Conservation (phyloP, 257 asterid species). For the Jacaranda mimosifolia region DNA sequence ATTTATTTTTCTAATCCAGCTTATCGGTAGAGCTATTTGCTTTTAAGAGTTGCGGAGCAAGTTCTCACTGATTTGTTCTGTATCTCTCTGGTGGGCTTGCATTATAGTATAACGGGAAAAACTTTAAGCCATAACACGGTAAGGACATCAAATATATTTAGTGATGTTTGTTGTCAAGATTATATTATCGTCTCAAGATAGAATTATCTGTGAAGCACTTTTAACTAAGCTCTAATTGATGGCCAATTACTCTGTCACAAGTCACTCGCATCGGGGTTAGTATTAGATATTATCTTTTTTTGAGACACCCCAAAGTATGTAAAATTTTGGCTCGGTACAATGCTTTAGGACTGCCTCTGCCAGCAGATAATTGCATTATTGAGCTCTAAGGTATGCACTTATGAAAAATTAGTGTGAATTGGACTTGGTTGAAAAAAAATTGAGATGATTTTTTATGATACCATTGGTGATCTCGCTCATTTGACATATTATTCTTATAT, state of each 20-base stretch:
- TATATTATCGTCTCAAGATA: neutral
- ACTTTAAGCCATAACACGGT: neutral
- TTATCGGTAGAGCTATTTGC: neutral
- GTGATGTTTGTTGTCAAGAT: neutral
- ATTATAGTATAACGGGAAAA: neutral
- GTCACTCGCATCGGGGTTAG: no score
- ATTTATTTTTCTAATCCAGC: conserved; percentile 13
- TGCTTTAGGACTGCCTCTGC: conserved; percentile 8
- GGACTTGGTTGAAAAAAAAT: neutral
- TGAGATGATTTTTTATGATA: conserved; percentile 2
- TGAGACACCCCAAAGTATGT: neutral
- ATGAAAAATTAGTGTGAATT: neutral
- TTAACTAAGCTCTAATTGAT: neutral
- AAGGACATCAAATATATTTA: neutral
- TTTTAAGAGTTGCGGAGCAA: conserved; percentile 11
- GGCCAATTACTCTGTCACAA: neutral
- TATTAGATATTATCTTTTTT: no score
- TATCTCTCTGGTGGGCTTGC: neutral
- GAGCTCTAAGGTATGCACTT: conserved; percentile 16
- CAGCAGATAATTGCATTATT: neutral
- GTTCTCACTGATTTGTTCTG: neutral
- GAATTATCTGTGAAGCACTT: neutral
- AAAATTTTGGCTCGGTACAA: neutral
- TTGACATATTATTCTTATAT: neutral
- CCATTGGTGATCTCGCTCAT: neutral